A percentile compares a stretch with the other conserved stretches of the same genome.
These are phyloP conservation scores for Solanum appendiculatum DNA, from an alignment of 257 asterid genomes.

Conservation along the genomic window DNA sequence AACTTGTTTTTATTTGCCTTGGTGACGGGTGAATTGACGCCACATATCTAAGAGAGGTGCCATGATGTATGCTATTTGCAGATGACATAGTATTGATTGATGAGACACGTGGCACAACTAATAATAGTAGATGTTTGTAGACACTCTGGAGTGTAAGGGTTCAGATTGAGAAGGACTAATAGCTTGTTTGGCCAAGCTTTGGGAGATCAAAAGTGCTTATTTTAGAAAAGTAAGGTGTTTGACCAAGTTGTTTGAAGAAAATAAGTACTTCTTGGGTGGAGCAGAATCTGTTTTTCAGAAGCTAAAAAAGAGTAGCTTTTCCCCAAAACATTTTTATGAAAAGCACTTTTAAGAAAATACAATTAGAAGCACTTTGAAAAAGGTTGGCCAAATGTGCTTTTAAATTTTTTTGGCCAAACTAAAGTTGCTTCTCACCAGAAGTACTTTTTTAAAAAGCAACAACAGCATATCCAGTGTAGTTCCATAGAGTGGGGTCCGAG, in stretches of 20 bases:
- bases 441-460: not conserved
- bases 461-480: not conserved
- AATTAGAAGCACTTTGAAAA: not conserved
- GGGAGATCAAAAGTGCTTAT: no score
- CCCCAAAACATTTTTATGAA: not conserved
- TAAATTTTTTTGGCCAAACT: not conserved
- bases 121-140: not conserved
- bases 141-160: not conserved
- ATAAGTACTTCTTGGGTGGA: not conserved
- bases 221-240: no score
- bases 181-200: not conserved
- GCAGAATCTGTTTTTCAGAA: not conserved
- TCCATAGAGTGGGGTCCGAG: not conserved
- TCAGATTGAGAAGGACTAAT: not conserved
- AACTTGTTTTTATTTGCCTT: not conserved
- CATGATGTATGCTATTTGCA: not conserved
- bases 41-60: not conserved
- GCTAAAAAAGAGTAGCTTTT: not conserved
- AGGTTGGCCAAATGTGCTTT: not conserved
- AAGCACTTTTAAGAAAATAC: not conserved
- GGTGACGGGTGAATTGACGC: not conserved
- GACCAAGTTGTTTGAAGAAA: not conserved
- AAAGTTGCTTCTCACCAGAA: not conserved
- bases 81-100: not conserved
- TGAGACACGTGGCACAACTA: not conserved